Evolutionary conservation across 1,284 basidiomycete genomes (phyloP).

Genomic region (Microbotryum intermedium): DNA sequence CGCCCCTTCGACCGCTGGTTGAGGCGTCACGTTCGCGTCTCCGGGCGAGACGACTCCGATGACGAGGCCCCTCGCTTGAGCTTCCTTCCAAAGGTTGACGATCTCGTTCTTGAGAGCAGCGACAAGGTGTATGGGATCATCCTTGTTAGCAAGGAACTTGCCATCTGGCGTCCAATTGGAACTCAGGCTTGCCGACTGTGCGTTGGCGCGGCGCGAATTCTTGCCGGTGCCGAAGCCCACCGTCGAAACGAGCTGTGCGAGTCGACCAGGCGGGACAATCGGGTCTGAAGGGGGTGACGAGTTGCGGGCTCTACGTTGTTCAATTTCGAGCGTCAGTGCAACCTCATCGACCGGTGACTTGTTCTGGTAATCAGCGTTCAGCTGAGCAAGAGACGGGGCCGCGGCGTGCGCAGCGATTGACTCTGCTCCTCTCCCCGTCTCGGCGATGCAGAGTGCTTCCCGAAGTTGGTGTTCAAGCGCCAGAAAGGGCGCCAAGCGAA

Average conservation of each 20-base stretch:
- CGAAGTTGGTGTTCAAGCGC: conserved; percentile 3
- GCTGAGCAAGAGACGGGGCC: no score
- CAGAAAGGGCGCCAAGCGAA: conserved; percentile 4
- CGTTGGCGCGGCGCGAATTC: conserved; percentile 1
- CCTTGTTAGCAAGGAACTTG: not conserved
- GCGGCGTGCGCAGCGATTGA: no score
- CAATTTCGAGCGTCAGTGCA: no score
- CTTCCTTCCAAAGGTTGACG: not conserved
- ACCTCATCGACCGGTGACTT: no score
- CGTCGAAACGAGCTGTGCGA: no score
- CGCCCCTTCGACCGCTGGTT: not conserved
- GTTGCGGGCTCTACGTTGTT: no score
- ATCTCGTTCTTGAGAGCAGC: conserved; percentile 2
- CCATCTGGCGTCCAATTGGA: conserved; percentile 2
- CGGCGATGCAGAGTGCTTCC: not conserved
- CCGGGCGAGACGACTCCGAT: no score
- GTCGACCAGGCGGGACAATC: no score
- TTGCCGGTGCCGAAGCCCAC: conserved; percentile 3
- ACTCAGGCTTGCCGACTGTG: not conserved
- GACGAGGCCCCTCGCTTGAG: not conserved
- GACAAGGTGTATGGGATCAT: conserved; percentile 12
- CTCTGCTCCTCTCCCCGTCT: no score
- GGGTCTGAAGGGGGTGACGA: no score
- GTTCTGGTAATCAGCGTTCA: no score
- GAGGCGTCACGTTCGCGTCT: no score